Evolutionary conservation across 768 basidiomycete species (phyloP), one percentile per base, ranked within the genome.

Genomic region (Lyophyllum shimeji): DNA sequence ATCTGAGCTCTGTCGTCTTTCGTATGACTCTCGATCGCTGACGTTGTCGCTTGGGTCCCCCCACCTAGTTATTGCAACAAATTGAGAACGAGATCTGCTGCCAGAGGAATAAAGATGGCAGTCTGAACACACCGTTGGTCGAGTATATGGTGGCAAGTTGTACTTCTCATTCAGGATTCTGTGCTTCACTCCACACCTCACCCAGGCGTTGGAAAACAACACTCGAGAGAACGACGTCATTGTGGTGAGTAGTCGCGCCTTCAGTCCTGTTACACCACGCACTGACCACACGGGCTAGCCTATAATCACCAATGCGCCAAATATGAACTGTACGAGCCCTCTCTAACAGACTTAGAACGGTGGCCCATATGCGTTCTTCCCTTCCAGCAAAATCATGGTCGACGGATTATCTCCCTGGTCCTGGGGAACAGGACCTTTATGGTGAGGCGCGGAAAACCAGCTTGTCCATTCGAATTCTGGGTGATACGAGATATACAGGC

Each of bases 11-110:
- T 9, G 21, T 42, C 12, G 6, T 3, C 13, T 7, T 37, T 37
- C 31, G 12, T 49, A 24, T 6, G n/a, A 33, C 7, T 12, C n/a
- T 20, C 9, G 37, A 29, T 18, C 24, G 1, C 17, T 47, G 17
- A 45, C 25, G 39, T 2, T 23, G 34, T 20, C 20, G 15, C 37
- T 44, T n/a, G 3, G 12, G 2, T 18, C 6, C 20, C 20, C 20
- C n/a, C n/a, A n/a, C 7, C 45, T 39, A 56, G 55, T 18, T 56
- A 9, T 21, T 56, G 12, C 55, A 56, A 29, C 55, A 56, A 24
- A 56, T 56, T 13, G 55, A 56, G 18, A 56, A 56, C 24, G 55
- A 56, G 45, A 37, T 56, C n/a, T 56, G 55, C 17, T 56, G 55
- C 24, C 55, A 56, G 24, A 44, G 55, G 29, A 56, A 45, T 11